Percentiles rank a stretch among this genome's conserved stretches.
These are phyloP conservation scores for Skeletonema grethae DNA, from an alignment of 108 stramenopile species.

Conservation along the genomic window DNA sequence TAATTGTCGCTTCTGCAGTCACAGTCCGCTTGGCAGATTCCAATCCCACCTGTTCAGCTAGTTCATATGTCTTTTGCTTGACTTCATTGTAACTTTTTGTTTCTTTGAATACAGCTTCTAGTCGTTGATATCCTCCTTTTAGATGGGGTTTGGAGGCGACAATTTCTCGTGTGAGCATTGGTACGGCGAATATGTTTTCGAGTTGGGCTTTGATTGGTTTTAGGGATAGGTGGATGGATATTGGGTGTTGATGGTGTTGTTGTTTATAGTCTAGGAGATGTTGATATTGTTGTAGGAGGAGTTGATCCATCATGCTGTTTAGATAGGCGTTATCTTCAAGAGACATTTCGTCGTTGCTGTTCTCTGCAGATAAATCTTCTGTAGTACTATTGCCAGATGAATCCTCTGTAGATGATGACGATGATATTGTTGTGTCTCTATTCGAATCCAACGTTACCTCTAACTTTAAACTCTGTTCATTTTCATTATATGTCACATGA, in stretches of 20 bases:
- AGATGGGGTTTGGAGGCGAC: conserved; percentile 22
- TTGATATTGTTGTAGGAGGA: conserved; percentile 12
- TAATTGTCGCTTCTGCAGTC: neutral
- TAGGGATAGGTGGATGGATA: neutral
- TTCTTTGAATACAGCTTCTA: conserved; percentile 25
- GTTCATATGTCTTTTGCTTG: conserved; percentile 16
- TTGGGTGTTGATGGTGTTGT: conserved; percentile 2
- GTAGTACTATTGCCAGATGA: neutral
- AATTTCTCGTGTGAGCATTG: conserved; percentile 19
- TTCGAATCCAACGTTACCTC: neutral
- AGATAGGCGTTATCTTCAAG: conserved; percentile 20
- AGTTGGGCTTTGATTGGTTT: neutral
- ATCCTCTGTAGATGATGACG: too few relatives aligned
- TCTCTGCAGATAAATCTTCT: neutral
- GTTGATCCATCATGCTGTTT: conserved; percentile 12
- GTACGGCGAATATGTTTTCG: neutral
- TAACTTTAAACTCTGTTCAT: neutral
- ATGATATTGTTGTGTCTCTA: neutral
- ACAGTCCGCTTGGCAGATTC: neutral
- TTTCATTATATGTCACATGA: neutral
- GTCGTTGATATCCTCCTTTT: conserved; percentile 27
- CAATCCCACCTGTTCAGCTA: neutral
- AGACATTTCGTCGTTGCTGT: neutral
- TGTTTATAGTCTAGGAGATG: neutral
- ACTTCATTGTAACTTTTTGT: conserved; percentile 23